These are phyloP conservation scores for Pulveroboletus sp. DNA, from an alignment of 768 basidiomycete genomes.

Conservation along the genomic window DNA sequence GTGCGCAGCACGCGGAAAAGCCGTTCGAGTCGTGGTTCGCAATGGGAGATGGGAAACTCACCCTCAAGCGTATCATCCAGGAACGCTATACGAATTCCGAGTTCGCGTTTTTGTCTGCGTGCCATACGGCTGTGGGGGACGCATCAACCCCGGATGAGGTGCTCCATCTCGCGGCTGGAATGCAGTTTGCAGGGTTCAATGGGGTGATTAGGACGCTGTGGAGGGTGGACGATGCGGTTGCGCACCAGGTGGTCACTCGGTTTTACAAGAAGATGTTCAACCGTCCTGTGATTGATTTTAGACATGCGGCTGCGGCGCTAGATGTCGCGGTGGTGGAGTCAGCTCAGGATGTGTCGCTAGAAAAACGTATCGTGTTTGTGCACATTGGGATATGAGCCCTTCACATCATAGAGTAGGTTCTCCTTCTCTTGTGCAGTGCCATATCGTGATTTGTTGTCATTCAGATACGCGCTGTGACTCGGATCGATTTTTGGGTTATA, in stretches of 20 bases:
- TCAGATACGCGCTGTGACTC: no score
- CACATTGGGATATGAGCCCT: neutral
- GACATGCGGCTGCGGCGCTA: neutral
- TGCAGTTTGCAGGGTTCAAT: neutral
- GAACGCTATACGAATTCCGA: neutral
- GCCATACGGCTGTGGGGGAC: neutral
- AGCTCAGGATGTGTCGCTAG: neutral
- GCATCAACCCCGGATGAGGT: neutral
- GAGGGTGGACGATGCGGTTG: neutral
- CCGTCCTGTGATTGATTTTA: neutral
- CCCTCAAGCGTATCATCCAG: neutral
- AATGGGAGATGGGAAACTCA: neutral
- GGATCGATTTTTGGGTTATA: no score
- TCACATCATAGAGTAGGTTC: no score
- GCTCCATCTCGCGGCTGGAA: neutral
- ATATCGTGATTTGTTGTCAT: no score
- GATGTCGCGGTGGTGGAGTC: neutral
- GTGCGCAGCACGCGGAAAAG: neutral
- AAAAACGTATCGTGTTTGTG: neutral
- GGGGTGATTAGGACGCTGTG: conserved; percentile 1
- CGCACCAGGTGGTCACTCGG: neutral
- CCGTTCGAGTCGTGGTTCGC: neutral
- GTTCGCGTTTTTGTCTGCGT: neutral
- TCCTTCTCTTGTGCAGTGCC: no score
- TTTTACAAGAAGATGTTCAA: conserved; percentile 14